phyloP scores from a whole-genome alignment of 257 asterid species.

The Scutellaria minor region DNA sequence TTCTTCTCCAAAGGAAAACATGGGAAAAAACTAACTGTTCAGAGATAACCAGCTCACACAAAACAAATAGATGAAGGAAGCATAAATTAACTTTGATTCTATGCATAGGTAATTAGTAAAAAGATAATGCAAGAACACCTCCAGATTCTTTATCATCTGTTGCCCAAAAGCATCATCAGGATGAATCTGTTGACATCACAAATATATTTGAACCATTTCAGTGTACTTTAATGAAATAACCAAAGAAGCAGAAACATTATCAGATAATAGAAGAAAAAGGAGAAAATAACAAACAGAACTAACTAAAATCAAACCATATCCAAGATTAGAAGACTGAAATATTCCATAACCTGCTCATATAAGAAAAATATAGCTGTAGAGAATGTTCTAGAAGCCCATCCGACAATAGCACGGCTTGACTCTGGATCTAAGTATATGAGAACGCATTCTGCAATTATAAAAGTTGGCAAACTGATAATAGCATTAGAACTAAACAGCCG shows the following conservation, averaged over 20 bases:
- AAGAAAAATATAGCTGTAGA: constrained; percentile 91
- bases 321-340: constrained; percentile 30
- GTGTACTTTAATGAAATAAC: constrained; percentile 22
- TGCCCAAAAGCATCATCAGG: constrained; percentile 99
- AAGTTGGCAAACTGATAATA: constrained; percentile 96
- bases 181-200: constrained; percentile 64
- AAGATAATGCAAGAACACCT: constrained; percentile 58
- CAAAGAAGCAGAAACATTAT: constrained; percentile 21
- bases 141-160: constrained; percentile 95
- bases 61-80: constrained; percentile 15
- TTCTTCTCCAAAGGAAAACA: not conserved
- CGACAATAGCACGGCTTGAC: constrained; percentile 74
- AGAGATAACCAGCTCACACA: constrained; percentile 5
- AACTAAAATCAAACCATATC: constrained; percentile 14
- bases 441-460: constrained; percentile 99
- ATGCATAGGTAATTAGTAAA: constrained; percentile 16
- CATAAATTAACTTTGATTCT: constrained; percentile 22
- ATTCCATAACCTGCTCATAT: constrained; percentile 84
- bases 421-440: constrained; percentile 94
- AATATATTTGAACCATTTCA: constrained; percentile 24
- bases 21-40: constrained; percentile 1
- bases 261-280: constrained; percentile 3
- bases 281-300: constrained; percentile 14
- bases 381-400: constrained; percentile 90
- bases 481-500: constrained; percentile 58